Conservation (phyloP, 805 yeast genomes). For the Yamadazyma olivae region DNA sequence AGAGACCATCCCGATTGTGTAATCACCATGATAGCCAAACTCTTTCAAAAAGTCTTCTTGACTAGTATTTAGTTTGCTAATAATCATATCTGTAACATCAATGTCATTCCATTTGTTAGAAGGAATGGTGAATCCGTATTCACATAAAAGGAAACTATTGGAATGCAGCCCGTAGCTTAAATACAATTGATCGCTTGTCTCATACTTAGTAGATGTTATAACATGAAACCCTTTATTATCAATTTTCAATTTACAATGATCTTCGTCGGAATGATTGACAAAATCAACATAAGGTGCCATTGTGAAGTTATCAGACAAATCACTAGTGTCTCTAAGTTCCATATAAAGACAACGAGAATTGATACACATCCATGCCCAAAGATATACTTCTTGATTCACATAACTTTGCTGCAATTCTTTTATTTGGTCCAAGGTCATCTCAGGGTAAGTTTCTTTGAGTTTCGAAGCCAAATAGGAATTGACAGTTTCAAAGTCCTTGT, state of each 20-base stretch:
- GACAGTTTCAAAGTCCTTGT: conserved; percentile 43
- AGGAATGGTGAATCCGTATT: conserved; percentile 74
- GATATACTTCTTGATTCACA: conserved; percentile 23
- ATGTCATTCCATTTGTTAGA: conserved; percentile 67
- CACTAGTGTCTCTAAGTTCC: conserved; percentile 54
- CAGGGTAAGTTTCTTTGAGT: background rate
- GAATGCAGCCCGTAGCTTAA: conserved; percentile 88
- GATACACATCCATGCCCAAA: conserved; percentile 83
- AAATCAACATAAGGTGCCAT: conserved; percentile 91
- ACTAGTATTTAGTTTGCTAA: conserved; percentile 25
- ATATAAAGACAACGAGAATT: conserved; percentile 89
- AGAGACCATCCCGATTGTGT: conserved; percentile 53
- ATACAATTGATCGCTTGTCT: conserved; percentile 53
- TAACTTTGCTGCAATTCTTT: background rate
- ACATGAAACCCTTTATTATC: conserved; percentile 53
- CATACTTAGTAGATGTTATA: conserved; percentile 24
- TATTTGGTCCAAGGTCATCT: background rate
- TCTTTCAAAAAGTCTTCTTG: conserved; percentile 48
- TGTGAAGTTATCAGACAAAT: conserved; percentile 67
- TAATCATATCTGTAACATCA: conserved; percentile 53
- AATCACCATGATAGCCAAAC: conserved; percentile 67
- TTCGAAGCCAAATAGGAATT: background rate
- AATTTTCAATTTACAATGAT: conserved; percentile 51
- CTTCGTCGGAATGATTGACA: conserved; percentile 65
- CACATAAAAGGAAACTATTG: conserved; percentile 76